Conservation (phyloP, 768 basidiomycete species). For the Pleurotus pulmonarius region DNA sequence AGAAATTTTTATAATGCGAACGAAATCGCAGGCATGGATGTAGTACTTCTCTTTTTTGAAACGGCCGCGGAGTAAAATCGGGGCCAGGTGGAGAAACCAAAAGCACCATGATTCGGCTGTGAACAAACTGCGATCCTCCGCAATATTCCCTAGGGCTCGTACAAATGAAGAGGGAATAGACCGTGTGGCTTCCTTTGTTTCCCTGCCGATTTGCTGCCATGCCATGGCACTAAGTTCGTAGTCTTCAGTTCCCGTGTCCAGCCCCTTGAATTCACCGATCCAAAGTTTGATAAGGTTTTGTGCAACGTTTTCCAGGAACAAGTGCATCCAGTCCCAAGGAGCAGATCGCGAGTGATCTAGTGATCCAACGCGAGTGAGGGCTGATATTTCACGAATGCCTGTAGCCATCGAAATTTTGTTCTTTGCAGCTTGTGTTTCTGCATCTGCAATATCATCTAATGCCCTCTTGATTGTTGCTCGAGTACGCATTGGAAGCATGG, state of each 20-base stretch:
- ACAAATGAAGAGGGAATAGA: slow-evolving; percentile 30
- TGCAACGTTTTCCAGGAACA: slow-evolving; percentile 37
- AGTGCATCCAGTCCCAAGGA: slow-evolving; percentile 45
- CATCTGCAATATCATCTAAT: not conserved
- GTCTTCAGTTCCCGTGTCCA: slow-evolving; percentile 23
- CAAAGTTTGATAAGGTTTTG: slow-evolving; percentile 32
- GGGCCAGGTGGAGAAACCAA: slow-evolving; percentile 34
- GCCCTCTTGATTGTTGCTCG: slow-evolving; percentile 14
- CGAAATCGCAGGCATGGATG: slow-evolving; percentile 29
- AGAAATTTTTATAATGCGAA: slow-evolving; percentile 28
- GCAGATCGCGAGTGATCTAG: slow-evolving; percentile 24
- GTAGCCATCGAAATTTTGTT: slow-evolving; percentile 16
- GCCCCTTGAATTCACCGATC: slow-evolving; percentile 35
- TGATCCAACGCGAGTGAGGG: slow-evolving; percentile 21
- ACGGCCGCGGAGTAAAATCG: slow-evolving; percentile 27
- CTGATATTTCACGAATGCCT: slow-evolving; percentile 26
- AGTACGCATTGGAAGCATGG: slow-evolving; percentile 15
- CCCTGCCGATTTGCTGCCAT: slow-evolving; percentile 33
- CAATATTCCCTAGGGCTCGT: slow-evolving; percentile 21
- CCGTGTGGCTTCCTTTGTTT: slow-evolving; percentile 19
- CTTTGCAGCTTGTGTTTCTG: not conserved
- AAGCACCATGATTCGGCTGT: slow-evolving; percentile 36
- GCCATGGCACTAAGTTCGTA: slow-evolving; percentile 18
- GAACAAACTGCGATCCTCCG: slow-evolving; percentile 17
- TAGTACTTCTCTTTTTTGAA: slow-evolving; percentile 30